A percentile compares a stretch with the other conserved stretches of the same genome.
Conservation (phyloP, 352 stramenopile species). For the Phytophthora tubulina region DNA sequence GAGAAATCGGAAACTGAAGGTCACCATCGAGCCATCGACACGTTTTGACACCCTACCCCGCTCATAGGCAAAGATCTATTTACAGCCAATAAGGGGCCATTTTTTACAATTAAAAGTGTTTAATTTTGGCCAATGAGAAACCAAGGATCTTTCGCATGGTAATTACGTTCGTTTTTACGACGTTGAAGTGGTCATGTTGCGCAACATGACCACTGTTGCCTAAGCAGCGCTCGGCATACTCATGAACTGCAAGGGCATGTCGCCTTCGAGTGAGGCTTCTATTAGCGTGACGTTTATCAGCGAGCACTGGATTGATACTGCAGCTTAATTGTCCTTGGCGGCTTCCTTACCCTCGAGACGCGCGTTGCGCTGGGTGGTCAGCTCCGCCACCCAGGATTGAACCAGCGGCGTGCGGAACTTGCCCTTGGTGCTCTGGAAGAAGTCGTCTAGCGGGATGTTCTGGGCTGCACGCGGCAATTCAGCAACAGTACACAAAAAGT, state of each 20-base stretch:
- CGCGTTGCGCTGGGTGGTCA: conserved; percentile 61
- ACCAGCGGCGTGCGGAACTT: conserved; percentile 86
- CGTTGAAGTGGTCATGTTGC: conserved; percentile 16
- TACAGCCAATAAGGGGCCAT: neutral
- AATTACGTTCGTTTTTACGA: conserved; percentile 32
- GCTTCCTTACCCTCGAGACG: conserved; percentile 34
- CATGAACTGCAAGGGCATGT: neutral
- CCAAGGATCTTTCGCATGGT: neutral
- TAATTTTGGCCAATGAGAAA: neutral
- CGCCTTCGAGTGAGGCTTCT: neutral
- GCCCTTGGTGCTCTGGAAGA: conserved; percentile 85
- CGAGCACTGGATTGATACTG: neutral
- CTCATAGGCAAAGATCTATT: conserved; percentile 9
- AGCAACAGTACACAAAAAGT: neutral
- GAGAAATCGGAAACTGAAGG: conserved; percentile 44
- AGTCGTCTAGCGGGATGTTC: conserved; percentile 69
- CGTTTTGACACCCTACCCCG: conserved; percentile 23
- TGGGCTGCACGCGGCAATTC: conserved; percentile 46
- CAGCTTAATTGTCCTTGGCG: conserved; percentile 3
- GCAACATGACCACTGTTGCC: neutral
- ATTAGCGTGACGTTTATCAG: neutral
- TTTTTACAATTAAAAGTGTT: neutral
- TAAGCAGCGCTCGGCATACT: neutral
- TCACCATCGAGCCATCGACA: conserved; percentile 9
- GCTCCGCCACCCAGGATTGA: conserved; percentile 78